Evolutionary conservation across 2,329 filamentous ascomycete genomes (phyloP).

Genomic region (Colletotrichum magnum): DNA sequence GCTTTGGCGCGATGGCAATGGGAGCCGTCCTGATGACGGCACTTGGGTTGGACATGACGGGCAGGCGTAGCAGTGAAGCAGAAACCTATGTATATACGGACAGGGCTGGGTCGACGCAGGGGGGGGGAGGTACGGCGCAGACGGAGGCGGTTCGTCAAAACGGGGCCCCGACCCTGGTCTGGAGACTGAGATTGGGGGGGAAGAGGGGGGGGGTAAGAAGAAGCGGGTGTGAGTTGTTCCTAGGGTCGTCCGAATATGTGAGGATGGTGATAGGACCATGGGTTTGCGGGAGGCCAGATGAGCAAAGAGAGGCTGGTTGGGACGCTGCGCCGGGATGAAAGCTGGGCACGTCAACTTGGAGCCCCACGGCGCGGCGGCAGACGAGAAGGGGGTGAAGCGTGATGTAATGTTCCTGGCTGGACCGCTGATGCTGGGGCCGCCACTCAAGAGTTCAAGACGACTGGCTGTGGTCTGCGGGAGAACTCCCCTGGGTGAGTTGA

Average conservation of each 20-base stretch:
- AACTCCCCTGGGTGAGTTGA: constrained; percentile 19
- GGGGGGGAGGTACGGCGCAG: constrained; percentile 31
- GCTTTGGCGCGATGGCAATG: constrained; percentile 76
- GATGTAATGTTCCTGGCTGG: constrained; percentile 38
- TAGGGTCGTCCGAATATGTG: constrained; percentile 31
- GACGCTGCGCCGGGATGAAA: constrained; percentile 29
- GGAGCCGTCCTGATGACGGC: constrained; percentile 73
- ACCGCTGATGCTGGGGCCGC: constrained; percentile 27
- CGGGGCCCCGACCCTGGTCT: constrained; percentile 37
- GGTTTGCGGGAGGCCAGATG: constrained; percentile 21
- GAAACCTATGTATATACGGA: constrained; percentile 42
- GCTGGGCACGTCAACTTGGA: constrained; percentile 14
- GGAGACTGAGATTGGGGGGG: constrained; percentile 27
- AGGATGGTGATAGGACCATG: constrained; percentile 36
- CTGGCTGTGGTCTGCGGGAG: background rate
- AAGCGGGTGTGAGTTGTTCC: constrained; percentile 31
- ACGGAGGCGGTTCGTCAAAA: constrained; percentile 43
- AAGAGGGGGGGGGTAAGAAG: background rate
- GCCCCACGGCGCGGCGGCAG: constrained; percentile 34
- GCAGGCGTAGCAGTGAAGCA: constrained; percentile 43
- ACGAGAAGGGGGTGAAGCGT: constrained; percentile 22
- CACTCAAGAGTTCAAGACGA: constrained; percentile 29
- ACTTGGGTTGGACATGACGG: constrained; percentile 67
- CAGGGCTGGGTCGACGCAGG: constrained; percentile 49
- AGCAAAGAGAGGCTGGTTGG: constrained; percentile 14